A percentile compares a stretch with the other conserved stretches of the same genome.
These are phyloP conservation scores for Russula lepida DNA, from an alignment of 768 basidiomycete genomes.

Conservation along the genomic window DNA sequence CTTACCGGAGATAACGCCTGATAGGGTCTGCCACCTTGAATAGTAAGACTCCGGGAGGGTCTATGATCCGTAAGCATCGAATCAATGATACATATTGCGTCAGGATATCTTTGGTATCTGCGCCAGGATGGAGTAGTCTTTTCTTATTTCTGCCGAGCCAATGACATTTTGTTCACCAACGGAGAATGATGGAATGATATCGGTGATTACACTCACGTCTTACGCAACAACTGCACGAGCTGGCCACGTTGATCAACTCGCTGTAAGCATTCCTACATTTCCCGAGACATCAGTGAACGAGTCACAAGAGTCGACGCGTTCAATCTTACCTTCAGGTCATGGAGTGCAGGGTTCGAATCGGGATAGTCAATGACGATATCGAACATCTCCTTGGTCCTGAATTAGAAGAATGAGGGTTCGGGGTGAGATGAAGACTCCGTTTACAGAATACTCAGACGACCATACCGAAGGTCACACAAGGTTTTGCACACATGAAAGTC, in stretches of 20 bases:
- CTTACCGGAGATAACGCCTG: slow-evolving; percentile 75
- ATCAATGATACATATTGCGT: slow-evolving; percentile 89
- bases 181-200: not conserved
- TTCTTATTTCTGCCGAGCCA: slow-evolving; percentile 54
- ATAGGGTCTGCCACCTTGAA: slow-evolving; percentile 94
- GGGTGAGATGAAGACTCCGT: not conserved
- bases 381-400: slow-evolving; percentile 75
- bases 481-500: slow-evolving; percentile 93
- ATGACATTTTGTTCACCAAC: not conserved
- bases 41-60: slow-evolving; percentile 86
- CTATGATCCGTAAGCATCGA: slow-evolving; percentile 79
- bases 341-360: slow-evolving; percentile 73
- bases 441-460: not conserved
- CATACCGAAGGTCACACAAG: slow-evolving; percentile 75
- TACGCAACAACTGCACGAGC: slow-evolving; percentile 69
- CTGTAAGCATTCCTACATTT: slow-evolving; percentile 59
- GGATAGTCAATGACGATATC: slow-evolving; percentile 95
- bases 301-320: not conserved
- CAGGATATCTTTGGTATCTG: slow-evolving; percentile 87
- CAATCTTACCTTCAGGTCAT: slow-evolving; percentile 68
- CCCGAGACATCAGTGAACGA: slow-evolving; percentile 1
- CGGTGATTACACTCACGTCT: slow-evolving; percentile 46
- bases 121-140: slow-evolving; percentile 90
- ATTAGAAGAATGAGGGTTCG: not conserved
- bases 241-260: slow-evolving; percentile 73